Evolutionary conservation across 768 basidiomycete genomes (phyloP), one percentile per base, ranked within the genome.

Genomic region (Boletus barrowsii): DNA sequence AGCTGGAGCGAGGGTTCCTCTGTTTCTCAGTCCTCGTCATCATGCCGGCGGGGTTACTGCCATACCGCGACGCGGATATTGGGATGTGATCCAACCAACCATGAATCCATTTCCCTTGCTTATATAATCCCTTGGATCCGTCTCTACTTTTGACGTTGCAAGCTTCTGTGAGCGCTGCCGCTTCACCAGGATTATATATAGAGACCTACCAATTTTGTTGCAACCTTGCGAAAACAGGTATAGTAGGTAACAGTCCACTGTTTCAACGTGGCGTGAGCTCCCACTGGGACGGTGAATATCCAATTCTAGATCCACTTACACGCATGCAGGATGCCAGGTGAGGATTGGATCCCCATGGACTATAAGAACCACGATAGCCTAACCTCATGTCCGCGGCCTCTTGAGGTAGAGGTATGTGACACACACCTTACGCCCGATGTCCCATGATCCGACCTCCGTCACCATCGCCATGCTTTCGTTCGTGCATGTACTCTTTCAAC

Each of bases 41-140:
- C 68, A 81, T 83, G 5, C 91, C 91, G 8, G 86, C 86, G 5
- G 88, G 88, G 66, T 93, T 91, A 55, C 85, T 85, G 33, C 91
- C 90, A 57, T 84, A 84, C 83, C 86, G 53, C 10, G 32, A 49
- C 42, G 18, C 14, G 10, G 5, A 42, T 37, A 51, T 47, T 24
- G 20, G 30, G 51, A 46, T 50, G 40, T 42, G 32, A 44, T 47
- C 18, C 48, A 24, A 41, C 24, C 18, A 39, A 30, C 10, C 10
- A 13, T 24, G 29, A 33, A 39, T 26, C 30, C 6, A 81, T 82
- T 36, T 75, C 64, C n/a, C 83, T 80, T 29, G 90, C 72, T 6
- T 77, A 26, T 73, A 72, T 17, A 91, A 77, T 3, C 88, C 92
- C 20, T 85, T 64, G 1, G 72, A 63, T 93, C 92, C 17, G 84